These are phyloP conservation scores for Chenopodium suecicum DNA, from an alignment of 148 eudicot genomes.

Conservation along the genomic window DNA sequence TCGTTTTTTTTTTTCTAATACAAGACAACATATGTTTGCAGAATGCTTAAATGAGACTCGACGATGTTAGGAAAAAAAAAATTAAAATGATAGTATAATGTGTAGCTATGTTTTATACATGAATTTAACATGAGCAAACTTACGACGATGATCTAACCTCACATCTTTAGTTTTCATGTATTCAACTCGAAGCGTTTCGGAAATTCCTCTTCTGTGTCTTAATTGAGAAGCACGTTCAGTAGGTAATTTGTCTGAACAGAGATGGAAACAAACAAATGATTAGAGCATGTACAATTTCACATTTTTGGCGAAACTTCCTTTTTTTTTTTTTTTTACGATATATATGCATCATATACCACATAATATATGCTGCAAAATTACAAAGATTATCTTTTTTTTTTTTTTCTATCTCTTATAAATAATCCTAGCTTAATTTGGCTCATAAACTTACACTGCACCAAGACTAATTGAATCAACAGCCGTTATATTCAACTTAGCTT, in stretches of 20 bases:
- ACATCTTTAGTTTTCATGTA: constrained; percentile 80
- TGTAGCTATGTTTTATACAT: not conserved
- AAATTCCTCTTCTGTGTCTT: constrained; percentile 77
- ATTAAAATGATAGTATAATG: not conserved
- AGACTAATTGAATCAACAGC: not conserved
- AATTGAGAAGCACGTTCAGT: constrained; percentile 23
- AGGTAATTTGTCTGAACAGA: constrained; percentile 30
- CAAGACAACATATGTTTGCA: not conserved
- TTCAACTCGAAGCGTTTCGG: constrained; percentile 64
- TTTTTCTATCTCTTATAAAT: too few species aligned
- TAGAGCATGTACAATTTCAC: not conserved
- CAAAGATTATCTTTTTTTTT: too few species aligned
- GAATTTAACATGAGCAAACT: constrained; percentile 18
- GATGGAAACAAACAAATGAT: not conserved
- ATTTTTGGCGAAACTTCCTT: not conserved
- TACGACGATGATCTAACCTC: constrained; percentile 54
- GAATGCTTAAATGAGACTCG: not conserved
- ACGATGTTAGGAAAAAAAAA: not conserved
- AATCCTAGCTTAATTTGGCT: too few species aligned
- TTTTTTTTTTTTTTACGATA: too few species aligned
- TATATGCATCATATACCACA: too few species aligned
- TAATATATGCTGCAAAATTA: too few species aligned
- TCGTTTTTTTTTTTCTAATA: too few species aligned
- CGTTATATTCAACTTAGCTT: not conserved
- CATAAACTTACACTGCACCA: too few species aligned